Conservation (phyloP, 2,329 filamentous ascomycete species). For the Xylariaceae sp. region DNA sequence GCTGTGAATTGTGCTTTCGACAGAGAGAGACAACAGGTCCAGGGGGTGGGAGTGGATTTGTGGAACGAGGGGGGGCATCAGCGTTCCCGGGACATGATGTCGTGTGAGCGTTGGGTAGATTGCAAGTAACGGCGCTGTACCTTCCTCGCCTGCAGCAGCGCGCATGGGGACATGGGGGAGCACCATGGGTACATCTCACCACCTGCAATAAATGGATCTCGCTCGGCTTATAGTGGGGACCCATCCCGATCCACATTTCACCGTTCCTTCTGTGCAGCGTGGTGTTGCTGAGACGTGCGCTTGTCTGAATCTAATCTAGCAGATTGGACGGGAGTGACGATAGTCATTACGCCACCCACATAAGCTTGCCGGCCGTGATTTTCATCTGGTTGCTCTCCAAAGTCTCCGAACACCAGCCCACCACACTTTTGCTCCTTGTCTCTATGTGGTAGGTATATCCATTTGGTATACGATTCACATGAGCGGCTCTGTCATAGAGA, state of each 20-base stretch:
- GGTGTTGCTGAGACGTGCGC: neutral
- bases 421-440: too few relatives aligned
- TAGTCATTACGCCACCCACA: neutral
- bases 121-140: slow-evolving; percentile 22
- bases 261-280: neutral
- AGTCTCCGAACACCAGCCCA: too few relatives aligned
- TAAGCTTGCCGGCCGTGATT: neutral
- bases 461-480: too few relatives aligned
- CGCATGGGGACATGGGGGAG: neutral
- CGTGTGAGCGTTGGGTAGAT: slow-evolving; percentile 23
- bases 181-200: neutral
- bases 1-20: slow-evolving; percentile 20
- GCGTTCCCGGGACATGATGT: slow-evolving; percentile 30
- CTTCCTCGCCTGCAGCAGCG: neutral
- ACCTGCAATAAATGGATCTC: neutral
- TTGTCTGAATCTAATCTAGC: neutral
- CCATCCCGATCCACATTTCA: neutral
- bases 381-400: too few relatives aligned
- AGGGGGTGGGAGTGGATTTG: slow-evolving; percentile 24
- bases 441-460: too few relatives aligned
- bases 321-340: neutral
- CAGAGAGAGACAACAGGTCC: slow-evolving; percentile 25
- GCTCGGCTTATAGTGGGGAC: neutral
- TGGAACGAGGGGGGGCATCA: slow-evolving; percentile 26
- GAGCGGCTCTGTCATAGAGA: too few relatives aligned